Evolutionary conservation across 805 yeast genomes (phyloP).

Genomic region (Cyberlindnera petersonii): DNA sequence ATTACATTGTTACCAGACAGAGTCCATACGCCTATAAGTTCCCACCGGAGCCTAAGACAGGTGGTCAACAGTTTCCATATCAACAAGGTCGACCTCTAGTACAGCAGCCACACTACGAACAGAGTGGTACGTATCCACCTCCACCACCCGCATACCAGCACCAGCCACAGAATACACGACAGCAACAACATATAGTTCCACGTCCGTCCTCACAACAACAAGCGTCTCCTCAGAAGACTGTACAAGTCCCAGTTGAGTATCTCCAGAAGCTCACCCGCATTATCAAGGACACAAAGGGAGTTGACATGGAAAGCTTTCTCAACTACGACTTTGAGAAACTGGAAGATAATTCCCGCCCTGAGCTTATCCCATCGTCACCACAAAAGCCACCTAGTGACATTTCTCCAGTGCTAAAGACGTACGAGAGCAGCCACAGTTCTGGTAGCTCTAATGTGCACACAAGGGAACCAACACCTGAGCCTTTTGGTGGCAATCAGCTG

Average conservation of each 20-base stretch:
- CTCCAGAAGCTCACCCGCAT: conserved; percentile 23
- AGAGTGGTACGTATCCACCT: not conserved
- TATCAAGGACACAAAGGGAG: conserved; percentile 22
- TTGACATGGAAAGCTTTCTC: conserved; percentile 22
- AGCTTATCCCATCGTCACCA: conserved; percentile 11
- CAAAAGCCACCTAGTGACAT: conserved; percentile 10
- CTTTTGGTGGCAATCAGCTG: not conserved
- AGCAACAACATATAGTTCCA: conserved; percentile 10
- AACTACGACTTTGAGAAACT: conserved; percentile 17
- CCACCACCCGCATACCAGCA: not conserved
- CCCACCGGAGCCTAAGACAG: conserved; percentile 35
- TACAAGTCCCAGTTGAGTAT: conserved; percentile 27
- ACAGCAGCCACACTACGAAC: not conserved
- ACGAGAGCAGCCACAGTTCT: conserved; percentile 7
- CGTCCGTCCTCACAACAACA: not conserved
- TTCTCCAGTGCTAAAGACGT: conserved; percentile 9
- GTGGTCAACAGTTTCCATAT: conserved; percentile 2
- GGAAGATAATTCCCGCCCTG: conserved; percentile 3
- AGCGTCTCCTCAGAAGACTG: conserved; percentile 17
- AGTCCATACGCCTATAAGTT: conserved; percentile 52
- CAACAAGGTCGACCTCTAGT: conserved; percentile 7
- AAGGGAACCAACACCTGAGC: conserved; percentile 15
- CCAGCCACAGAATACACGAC: conserved; percentile 9
- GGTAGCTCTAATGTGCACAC: conserved; percentile 7
- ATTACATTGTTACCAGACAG: conserved; percentile 45